Evolutionary conservation across 148 eudicot genomes (phyloP).

Genomic region (Selenicereus undatus): DNA sequence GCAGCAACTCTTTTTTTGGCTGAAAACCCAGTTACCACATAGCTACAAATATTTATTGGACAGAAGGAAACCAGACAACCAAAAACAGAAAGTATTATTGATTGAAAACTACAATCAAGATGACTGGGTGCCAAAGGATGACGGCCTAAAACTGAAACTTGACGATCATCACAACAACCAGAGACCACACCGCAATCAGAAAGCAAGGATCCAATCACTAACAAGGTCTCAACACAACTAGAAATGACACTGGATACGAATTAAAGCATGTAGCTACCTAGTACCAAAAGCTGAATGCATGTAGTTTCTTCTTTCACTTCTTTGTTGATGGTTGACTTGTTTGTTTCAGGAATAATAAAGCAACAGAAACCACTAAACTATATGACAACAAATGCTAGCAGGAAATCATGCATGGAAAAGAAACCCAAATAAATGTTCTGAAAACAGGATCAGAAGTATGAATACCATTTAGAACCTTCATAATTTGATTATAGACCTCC

Average conservation of each 20-base stretch:
- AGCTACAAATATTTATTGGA: background rate
- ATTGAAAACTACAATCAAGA: background rate
- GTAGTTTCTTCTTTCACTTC: background rate
- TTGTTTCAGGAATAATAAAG: background rate
- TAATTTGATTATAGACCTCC: slow-evolving; percentile 57
- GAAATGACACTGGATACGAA: no score
- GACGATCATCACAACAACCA: no score
- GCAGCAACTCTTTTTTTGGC: no score
- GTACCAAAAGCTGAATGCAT: background rate
- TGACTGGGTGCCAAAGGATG: no score
- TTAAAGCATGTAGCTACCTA: no score
- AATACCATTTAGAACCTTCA: slow-evolving; percentile 62
- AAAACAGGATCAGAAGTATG: background rate
- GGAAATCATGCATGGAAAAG: background rate
- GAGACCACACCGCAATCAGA: no score
- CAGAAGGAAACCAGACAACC: background rate
- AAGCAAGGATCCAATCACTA: no score
- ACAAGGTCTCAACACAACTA: no score
- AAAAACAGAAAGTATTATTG: no score
- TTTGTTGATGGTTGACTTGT: background rate
- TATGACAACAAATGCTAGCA: background rate
- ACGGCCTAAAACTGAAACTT: no score
- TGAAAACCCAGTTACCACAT: no score
- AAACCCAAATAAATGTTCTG: background rate
- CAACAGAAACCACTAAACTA: background rate